Conservation (phyloP, 73 alveolate genomes). For the Paramecium primaurelia region DNA sequence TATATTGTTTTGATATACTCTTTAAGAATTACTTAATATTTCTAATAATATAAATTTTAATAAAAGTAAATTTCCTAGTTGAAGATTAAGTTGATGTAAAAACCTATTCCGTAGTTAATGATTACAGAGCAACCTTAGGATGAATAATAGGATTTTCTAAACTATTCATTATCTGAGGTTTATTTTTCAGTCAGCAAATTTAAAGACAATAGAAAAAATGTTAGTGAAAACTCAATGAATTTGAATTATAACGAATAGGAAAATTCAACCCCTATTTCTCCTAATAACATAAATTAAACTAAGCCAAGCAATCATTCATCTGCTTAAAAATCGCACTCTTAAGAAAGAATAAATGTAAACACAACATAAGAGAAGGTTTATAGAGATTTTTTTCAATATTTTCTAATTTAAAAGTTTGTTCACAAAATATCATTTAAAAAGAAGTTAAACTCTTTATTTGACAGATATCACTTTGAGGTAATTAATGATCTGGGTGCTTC, state of each 20-base stretch:
- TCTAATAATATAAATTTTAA: too few relatives aligned
- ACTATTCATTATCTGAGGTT: slow-evolving; percentile 1
- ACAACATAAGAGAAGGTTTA: neutral
- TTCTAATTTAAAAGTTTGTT: neutral
- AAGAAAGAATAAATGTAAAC: neutral
- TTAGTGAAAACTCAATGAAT: neutral
- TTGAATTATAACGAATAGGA: neutral
- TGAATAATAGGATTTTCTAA: neutral
- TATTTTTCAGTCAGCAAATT: neutral
- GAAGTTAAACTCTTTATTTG: neutral
- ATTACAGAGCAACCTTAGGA: neutral
- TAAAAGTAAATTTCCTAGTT: too few relatives aligned
- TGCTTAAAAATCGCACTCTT: neutral
- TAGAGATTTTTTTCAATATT: neutral
- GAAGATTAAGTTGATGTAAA: neutral
- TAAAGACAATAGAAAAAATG: neutral
- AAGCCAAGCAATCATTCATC: neutral
- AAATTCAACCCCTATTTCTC: neutral
- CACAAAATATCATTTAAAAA: neutral
- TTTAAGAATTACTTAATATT: too few relatives aligned
- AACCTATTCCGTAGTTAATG: neutral
- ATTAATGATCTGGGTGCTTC: slow-evolving; percentile 19
- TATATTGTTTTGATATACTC: too few relatives aligned
- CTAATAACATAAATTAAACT: neutral
- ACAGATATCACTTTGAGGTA: slow-evolving; percentile 1